Percentiles rank a stretch among this genome's conserved stretches.
These are phyloP conservation scores for Massarina eburnea DNA, from an alignment of 2,329 filamentous ascomycete genomes.

Conservation along the genomic window DNA sequence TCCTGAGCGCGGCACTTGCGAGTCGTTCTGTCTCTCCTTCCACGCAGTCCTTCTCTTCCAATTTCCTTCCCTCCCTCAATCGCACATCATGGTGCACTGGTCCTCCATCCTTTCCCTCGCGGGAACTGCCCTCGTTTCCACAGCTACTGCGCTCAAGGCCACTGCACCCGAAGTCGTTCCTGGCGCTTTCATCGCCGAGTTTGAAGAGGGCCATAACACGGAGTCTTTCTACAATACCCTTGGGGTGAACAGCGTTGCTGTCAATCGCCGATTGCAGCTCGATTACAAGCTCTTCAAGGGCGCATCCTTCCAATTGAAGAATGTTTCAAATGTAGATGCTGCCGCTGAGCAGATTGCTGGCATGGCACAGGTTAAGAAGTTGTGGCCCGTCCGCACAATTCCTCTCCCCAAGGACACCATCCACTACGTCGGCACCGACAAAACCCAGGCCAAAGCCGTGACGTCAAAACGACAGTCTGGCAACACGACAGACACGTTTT, in stretches of 20 bases:
- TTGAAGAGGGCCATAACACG: conserved; percentile 4
- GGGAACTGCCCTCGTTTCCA: not conserved
- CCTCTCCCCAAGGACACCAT: conserved; percentile 2
- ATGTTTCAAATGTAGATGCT: conserved; percentile 7
- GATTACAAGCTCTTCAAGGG: conserved; percentile 11
- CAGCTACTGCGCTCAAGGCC: not conserved
- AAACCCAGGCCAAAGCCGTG: not conserved
- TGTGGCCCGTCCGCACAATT: conserved; percentile 9
- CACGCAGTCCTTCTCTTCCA: not conserved
- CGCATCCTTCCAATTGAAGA: conserved; percentile 8
- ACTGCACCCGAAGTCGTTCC: conserved; percentile 3
- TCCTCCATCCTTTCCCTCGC: not conserved
- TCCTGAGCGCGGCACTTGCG: not conserved
- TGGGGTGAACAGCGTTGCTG: conserved; percentile 5
- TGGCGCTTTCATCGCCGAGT: conserved; percentile 8
- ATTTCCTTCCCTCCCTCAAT: not conserved
- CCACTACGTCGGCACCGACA: not conserved
- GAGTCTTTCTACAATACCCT: conserved; percentile 7
- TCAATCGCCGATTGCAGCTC: conserved; percentile 8
- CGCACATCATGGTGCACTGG: not conserved
- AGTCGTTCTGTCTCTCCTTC: not conserved
- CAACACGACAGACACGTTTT: conserved; percentile 17
- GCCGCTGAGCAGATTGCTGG: conserved; percentile 4
- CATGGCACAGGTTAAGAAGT: conserved; percentile 8
- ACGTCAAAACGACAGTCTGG: conserved; percentile 5